Percentiles rank a stretch among this genome's conserved stretches.
phyloP scores from a whole-genome alignment of 1,284 basidiomycete species.

The Waitea zeae region DNA sequence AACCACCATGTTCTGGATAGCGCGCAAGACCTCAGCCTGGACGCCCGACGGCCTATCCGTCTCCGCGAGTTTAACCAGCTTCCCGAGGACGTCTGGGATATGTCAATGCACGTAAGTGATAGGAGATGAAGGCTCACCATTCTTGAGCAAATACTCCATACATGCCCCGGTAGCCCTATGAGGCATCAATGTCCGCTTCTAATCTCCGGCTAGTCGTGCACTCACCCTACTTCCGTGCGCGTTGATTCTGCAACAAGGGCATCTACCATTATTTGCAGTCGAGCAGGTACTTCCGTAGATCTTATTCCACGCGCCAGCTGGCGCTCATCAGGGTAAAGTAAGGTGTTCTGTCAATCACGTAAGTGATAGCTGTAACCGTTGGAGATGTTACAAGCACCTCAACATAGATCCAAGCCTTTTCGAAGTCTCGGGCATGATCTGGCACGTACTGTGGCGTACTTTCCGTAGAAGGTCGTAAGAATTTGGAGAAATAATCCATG shows the following conservation, averaged over 20 bases:
- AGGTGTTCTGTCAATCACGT: constrained; percentile 35
- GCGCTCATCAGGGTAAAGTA: constrained; percentile 66
- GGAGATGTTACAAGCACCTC: constrained; percentile 30
- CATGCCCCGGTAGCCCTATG: constrained; percentile 69
- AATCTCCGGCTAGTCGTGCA: constrained; percentile 6
- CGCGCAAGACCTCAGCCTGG: constrained; percentile 69
- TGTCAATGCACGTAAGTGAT: neutral
- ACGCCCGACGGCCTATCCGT: constrained; percentile 71
- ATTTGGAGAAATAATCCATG: constrained; percentile 79
- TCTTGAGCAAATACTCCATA: constrained; percentile 82
- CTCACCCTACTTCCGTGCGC: constrained; percentile 70
- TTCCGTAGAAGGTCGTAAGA: constrained; percentile 37
- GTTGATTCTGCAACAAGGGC: constrained; percentile 77
- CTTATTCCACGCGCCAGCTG: constrained; percentile 68
- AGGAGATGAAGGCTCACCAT: constrained; percentile 30
- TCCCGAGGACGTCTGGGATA: constrained; percentile 55
- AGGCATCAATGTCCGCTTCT: constrained; percentile 5
- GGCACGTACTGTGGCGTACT: constrained; percentile 27
- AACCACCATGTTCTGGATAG: constrained; percentile 79
- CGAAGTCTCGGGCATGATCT: constrained; percentile 56
- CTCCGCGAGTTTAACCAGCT: constrained; percentile 75
- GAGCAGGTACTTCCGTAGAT: constrained; percentile 64
- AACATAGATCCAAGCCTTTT: constrained; percentile 52
- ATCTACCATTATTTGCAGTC: constrained; percentile 75
- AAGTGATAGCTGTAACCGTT: neutral